phyloP scores from a whole-genome alignment of 2,329 filamentous ascomycete species.

The Drechslera avenae region DNA sequence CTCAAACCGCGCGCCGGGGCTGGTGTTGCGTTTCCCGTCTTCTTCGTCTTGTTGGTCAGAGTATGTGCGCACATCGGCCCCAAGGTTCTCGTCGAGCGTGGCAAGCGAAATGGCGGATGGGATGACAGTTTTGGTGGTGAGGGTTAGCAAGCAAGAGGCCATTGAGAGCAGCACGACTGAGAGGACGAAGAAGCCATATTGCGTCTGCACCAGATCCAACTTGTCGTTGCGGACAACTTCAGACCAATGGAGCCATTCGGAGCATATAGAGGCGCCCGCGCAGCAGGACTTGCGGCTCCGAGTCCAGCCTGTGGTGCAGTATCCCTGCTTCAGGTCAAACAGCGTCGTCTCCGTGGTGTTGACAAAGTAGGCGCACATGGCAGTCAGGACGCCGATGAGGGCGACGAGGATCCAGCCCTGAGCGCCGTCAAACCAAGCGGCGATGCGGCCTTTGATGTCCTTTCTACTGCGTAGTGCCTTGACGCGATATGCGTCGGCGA shows the following conservation, averaged over 20 bases:
- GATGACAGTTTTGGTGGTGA: constrained; percentile 92
- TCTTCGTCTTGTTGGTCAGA: constrained; percentile 52
- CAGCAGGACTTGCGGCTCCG: constrained; percentile 73
- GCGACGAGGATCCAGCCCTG: constrained; percentile 96
- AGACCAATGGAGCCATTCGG: constrained; percentile 69
- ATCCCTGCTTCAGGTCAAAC: constrained; percentile 91
- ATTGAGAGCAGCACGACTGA: constrained; percentile 73
- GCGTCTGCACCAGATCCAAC: constrained; percentile 64
- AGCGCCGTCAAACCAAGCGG: constrained; percentile 78
- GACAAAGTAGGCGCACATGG: constrained; percentile 83
- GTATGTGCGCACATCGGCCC: constrained; percentile 57
- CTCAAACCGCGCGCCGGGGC: constrained; percentile 49
- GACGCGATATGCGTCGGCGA: constrained; percentile 88
- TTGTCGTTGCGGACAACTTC: constrained; percentile 59
- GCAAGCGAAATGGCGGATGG: constrained; percentile 85
- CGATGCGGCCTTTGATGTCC: constrained; percentile 80
- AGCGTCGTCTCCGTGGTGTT: constrained; percentile 83
- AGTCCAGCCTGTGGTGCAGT: constrained; percentile 74
- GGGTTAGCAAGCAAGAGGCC: constrained; percentile 76
- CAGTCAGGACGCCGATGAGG: constrained; percentile 84
- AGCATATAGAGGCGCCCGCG: constrained; percentile 58
- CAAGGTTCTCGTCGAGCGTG: constrained; percentile 91
- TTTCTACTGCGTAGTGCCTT: constrained; percentile 81
- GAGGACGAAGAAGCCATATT: constrained; percentile 76
- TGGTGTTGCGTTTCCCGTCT: constrained; percentile 49